These are phyloP conservation scores for Penicillium crustosum DNA, from an alignment of 2,329 filamentous ascomycete genomes.

Conservation along the genomic window DNA sequence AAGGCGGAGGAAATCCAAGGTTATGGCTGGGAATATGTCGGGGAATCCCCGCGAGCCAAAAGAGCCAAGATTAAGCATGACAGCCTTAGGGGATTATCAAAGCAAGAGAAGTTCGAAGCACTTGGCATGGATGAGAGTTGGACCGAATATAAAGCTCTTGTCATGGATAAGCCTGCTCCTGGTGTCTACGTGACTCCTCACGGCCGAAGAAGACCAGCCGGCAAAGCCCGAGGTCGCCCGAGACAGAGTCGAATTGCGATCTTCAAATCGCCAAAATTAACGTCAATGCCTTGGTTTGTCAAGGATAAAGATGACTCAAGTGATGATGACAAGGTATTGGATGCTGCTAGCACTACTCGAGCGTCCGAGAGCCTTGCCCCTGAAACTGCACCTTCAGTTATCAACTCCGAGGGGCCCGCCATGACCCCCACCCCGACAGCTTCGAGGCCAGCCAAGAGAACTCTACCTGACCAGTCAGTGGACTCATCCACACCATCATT, in stretches of 20 bases:
- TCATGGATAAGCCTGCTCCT: constrained; percentile 38
- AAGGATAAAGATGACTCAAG: constrained; percentile 13
- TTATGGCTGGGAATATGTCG: constrained; percentile 10
- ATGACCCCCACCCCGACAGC: background rate
- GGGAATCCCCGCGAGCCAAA: constrained; percentile 3
- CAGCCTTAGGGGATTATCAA: constrained; percentile 33
- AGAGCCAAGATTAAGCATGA: constrained; percentile 21
- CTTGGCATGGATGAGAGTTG: constrained; percentile 43
- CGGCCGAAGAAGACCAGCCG: constrained; percentile 40
- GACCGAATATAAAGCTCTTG: constrained; percentile 42
- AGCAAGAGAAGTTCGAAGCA: constrained; percentile 40
- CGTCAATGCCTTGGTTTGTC: constrained; percentile 39
- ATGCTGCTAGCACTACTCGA: background rate
- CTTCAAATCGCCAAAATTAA: constrained; percentile 38
- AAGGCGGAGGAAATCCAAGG: background rate
- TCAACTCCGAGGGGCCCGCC: background rate
- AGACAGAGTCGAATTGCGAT: constrained; percentile 41
- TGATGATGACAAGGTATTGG: background rate
- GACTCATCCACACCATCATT: background rate
- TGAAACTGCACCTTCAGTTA: background rate
- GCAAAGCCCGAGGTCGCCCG: constrained; percentile 41
- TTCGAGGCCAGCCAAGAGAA: background rate
- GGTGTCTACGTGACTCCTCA: constrained; percentile 45
- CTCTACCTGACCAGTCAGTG: background rate
- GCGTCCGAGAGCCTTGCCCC: background rate